Conservation (phyloP, 345 rosid genomes). For the Mangifera indica region DNA sequence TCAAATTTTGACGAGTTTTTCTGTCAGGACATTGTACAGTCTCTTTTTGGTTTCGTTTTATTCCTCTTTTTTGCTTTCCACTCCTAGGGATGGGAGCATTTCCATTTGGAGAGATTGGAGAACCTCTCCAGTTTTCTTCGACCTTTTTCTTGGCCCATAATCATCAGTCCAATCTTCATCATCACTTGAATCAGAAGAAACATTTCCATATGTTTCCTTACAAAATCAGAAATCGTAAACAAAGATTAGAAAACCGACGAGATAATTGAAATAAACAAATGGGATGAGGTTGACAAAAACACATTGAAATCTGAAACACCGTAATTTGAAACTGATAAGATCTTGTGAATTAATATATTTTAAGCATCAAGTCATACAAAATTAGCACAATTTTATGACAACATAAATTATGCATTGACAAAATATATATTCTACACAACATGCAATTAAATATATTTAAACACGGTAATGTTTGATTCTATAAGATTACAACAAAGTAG, state of each 20-base stretch:
- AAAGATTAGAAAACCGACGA: conserved; percentile 22
- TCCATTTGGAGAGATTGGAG: conserved; percentile 37
- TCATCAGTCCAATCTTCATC: conserved; percentile 19
- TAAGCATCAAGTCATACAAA: background rate
- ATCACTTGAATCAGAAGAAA: conserved; percentile 38
- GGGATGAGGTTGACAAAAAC: background rate
- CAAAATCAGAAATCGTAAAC: conserved; percentile 24
- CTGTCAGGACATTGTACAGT: conserved; percentile 24
- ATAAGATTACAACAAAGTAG: background rate
- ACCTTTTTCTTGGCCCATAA: conserved; percentile 55
- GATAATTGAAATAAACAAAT: background rate
- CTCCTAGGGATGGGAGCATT: conserved; percentile 12
- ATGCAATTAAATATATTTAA: background rate
- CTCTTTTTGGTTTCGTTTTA: conserved; percentile 26
- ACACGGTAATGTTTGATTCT: background rate
- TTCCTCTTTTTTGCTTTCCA: conserved; percentile 18
- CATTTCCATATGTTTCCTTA: conserved; percentile 77
- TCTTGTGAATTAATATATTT: background rate
- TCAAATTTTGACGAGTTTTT: conserved; percentile 23
- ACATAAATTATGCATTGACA: background rate
- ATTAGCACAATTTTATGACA: background rate
- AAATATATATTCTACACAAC: background rate
- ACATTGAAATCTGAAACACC: background rate
- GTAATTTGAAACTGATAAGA: background rate
- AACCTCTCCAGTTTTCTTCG: conserved; percentile 39